Evolutionary conservation across 2,329 filamentous ascomycete genomes (phyloP).

Genomic region (Ceratocystis diversiconidia): DNA sequence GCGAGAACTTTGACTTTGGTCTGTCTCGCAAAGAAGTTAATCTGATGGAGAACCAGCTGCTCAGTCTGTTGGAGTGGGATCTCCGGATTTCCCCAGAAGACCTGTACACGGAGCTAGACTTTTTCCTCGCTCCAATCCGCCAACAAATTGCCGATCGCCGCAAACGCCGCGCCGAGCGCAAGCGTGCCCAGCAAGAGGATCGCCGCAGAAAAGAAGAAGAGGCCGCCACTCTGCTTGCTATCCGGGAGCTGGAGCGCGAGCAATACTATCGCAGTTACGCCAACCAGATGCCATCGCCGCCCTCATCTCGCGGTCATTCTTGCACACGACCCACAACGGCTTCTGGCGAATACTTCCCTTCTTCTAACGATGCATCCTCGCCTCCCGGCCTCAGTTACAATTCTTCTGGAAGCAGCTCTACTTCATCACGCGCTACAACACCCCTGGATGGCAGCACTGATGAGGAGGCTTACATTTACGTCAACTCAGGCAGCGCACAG

Average conservation of each 20-base stretch:
- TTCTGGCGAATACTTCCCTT: neutral
- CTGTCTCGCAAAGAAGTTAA: constrained; percentile 95
- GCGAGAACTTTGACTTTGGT: constrained; percentile 54
- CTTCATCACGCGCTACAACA: constrained; percentile 38
- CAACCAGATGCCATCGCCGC: constrained; percentile 32
- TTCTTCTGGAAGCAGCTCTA: constrained; percentile 33
- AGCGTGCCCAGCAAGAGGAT: constrained; percentile 29
- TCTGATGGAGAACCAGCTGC: constrained; percentile 97
- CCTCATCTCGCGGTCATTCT: constrained; percentile 32
- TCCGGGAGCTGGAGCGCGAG: neutral
- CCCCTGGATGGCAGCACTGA: constrained; percentile 33
- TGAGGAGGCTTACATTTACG: constrained; percentile 26
- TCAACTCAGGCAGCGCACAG: constrained; percentile 32
- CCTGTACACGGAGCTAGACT: constrained; percentile 73
- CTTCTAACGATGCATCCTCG: neutral
- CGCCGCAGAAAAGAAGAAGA: neutral
- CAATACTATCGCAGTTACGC: constrained; percentile 23
- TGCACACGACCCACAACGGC: constrained; percentile 24
- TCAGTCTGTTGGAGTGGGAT: constrained; percentile 91
- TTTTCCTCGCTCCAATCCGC: constrained; percentile 77
- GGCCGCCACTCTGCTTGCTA: neutral
- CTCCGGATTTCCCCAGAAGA: constrained; percentile 73
- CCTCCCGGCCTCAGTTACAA: constrained; percentile 29
- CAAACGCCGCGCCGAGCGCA: constrained; percentile 35
- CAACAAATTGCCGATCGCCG: constrained; percentile 38